Percentiles rank a stretch among this genome's conserved stretches.
phyloP scores from a whole-genome alignment of 306 rosid species.

The Pyrus betulifolia region DNA sequence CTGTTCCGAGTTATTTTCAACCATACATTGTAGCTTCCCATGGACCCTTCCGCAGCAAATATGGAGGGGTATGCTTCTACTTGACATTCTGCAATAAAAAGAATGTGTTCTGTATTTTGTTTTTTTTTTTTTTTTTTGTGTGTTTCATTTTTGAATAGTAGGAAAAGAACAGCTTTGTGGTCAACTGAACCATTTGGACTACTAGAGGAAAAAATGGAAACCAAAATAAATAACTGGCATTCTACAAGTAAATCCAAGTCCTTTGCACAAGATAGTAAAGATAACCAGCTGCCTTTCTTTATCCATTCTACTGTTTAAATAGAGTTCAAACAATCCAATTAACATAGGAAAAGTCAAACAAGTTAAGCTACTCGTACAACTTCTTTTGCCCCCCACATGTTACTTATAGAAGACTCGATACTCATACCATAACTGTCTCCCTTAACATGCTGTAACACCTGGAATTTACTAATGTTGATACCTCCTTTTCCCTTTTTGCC shows the following conservation, averaged over 20 bases:
- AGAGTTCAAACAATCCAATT: not conserved
- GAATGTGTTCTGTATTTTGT: not conserved
- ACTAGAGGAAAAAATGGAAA: not conserved
- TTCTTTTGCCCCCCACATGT: not conserved
- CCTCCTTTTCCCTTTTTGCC: not conserved
- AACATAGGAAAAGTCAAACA: not conserved
- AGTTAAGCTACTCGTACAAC: not conserved
- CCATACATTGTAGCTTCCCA: slow-evolving; percentile 91
- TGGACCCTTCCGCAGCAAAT: slow-evolving; percentile 72
- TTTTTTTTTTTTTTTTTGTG: not conserved
- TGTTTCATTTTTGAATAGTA: slow-evolving; percentile 5
- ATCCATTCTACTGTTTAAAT: not conserved
- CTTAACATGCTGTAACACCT: not conserved
- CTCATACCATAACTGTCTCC: not conserved
- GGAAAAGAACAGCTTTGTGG: not conserved
- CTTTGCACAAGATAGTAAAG: not conserved
- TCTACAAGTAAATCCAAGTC: not conserved
- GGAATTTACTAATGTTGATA: not conserved
- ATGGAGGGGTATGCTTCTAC: slow-evolving; percentile 73
- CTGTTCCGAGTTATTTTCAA: slow-evolving; percentile 91
- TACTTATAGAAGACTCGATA: not conserved
- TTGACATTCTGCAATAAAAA: not conserved
- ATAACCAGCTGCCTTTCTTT: not conserved
- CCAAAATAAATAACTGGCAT: not conserved
- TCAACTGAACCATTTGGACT: not conserved